Conservation (phyloP, 495 filamentous ascomycete species). For the Neurospora sp. region DNA sequence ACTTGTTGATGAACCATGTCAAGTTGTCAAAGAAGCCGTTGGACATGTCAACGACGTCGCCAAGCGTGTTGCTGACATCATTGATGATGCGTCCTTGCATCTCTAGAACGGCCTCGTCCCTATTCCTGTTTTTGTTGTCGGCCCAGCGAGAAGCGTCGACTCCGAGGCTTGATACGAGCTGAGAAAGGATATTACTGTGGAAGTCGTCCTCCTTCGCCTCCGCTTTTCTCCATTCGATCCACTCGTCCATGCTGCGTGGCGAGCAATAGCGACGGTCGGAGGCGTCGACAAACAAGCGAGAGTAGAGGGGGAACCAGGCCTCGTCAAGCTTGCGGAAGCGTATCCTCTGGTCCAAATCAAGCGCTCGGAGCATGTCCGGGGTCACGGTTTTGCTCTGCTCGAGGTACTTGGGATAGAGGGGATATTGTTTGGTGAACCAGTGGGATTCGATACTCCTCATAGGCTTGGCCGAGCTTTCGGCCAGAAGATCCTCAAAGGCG, state of each 20-base stretch:
- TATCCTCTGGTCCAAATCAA: conserved; percentile 7
- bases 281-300: background rate
- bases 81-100: background rate
- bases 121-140: background rate
- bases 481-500: conserved; percentile 33
- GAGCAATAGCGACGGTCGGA: conserved; percentile 1
- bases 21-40: background rate
- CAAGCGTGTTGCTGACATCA: background rate
- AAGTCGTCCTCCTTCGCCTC: background rate
- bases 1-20: background rate
- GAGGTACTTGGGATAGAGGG: background rate
- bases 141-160: background rate
- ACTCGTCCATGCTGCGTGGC: conserved; percentile 14
- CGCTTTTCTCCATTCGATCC: conserved; percentile 4
- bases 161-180: background rate
- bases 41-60: background rate
- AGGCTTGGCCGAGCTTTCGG: conserved; percentile 15
- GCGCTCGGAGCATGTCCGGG: background rate
- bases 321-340: conserved; percentile 1
- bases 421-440: conserved; percentile 1
- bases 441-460: conserved; percentile 3
- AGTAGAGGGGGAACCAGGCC: conserved; percentile 7
- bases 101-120: background rate
- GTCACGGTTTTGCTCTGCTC: background rate
- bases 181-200: background rate